phyloP scores from a whole-genome alignment of 1,284 basidiomycete genomes.

The Ustilago curta region DNA sequence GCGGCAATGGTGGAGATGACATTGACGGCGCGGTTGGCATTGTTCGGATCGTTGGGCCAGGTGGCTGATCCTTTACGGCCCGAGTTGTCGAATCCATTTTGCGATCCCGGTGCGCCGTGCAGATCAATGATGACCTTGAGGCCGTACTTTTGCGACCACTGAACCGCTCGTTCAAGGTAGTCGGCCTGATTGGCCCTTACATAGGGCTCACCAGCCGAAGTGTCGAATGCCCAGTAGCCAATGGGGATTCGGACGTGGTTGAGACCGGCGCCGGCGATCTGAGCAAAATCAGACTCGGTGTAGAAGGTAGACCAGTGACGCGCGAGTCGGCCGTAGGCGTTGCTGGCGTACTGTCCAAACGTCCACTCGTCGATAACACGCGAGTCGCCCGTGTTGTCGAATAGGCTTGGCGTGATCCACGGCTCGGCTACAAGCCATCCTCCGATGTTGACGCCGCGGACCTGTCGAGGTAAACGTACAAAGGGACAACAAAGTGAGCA shows the following conservation, averaged over 20 bases:
- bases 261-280: slow-evolving; percentile 71
- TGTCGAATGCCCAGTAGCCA: slow-evolving; percentile 91
- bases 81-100: slow-evolving; percentile 73
- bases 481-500: background rate
- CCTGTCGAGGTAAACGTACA: slow-evolving; percentile 12
- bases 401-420: slow-evolving; percentile 71
- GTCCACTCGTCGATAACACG: slow-evolving; percentile 83
- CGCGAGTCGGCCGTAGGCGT: slow-evolving; percentile 50
- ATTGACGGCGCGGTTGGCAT: slow-evolving; percentile 78
- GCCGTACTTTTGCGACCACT: slow-evolving; percentile 82
- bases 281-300: slow-evolving; percentile 80
- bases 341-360: slow-evolving; percentile 75
- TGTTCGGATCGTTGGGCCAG: slow-evolving; percentile 79
- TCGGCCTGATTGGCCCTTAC: slow-evolving; percentile 80
- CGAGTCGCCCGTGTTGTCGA: slow-evolving; percentile 69
- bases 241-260: slow-evolving; percentile 88
- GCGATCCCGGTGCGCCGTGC: slow-evolving; percentile 71
- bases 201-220: slow-evolving; percentile 83
- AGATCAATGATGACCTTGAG: slow-evolving; percentile 86
- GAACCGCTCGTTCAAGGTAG: slow-evolving; percentile 75
- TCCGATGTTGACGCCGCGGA: slow-evolving; percentile 67
- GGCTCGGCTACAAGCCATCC: slow-evolving; percentile 68
- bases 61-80: slow-evolving; percentile 77
- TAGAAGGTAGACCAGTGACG: slow-evolving; percentile 85
- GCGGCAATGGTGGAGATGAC: slow-evolving; percentile 75